phyloP scores from a whole-genome alignment of 495 filamentous ascomycete genomes.

The Neurospora sp. region DNA sequence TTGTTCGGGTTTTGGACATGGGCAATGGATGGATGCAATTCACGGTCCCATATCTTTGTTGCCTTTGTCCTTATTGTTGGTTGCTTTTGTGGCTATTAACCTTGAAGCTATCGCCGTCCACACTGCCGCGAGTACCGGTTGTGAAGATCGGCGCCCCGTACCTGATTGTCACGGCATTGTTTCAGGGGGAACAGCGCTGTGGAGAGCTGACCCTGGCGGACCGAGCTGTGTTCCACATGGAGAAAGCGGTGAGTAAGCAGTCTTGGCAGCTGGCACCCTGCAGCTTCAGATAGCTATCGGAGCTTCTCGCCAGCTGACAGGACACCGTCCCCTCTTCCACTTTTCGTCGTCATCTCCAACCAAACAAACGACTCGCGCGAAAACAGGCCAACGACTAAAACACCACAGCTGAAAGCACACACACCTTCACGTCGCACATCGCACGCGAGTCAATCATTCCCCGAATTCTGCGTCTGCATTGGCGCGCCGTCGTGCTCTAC shows the following conservation, averaged over 20 bases:
- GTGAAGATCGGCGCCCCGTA: too few relatives aligned
- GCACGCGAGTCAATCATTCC: neutral
- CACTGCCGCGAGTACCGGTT: too few relatives aligned
- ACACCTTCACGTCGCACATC: neutral
- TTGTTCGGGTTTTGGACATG: neutral
- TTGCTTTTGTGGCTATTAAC: neutral
- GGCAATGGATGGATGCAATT: neutral
- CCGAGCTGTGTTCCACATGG: too few relatives aligned
- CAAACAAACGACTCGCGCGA: neutral
- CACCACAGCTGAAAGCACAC: neutral
- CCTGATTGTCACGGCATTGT: neutral
- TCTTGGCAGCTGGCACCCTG: neutral
- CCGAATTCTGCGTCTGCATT: neutral
- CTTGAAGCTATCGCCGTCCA: too few relatives aligned
- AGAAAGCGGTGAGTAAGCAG: neutral
- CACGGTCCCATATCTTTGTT: neutral
- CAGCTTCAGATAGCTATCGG: neutral
- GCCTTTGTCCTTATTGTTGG: neutral
- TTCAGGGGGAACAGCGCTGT: neutral
- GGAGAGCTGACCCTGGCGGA: too few relatives aligned
- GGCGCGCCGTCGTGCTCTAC: neutral
- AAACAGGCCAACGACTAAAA: neutral
- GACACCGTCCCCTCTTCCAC: neutral
- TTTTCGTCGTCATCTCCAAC: neutral
- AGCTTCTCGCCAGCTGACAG: neutral